A percentile compares a stretch with the other conserved stretches of the same genome.
Evolutionary conservation across 768 basidiomycete genomes (phyloP).

Genomic region (Leccinum subtestaceum): DNA sequence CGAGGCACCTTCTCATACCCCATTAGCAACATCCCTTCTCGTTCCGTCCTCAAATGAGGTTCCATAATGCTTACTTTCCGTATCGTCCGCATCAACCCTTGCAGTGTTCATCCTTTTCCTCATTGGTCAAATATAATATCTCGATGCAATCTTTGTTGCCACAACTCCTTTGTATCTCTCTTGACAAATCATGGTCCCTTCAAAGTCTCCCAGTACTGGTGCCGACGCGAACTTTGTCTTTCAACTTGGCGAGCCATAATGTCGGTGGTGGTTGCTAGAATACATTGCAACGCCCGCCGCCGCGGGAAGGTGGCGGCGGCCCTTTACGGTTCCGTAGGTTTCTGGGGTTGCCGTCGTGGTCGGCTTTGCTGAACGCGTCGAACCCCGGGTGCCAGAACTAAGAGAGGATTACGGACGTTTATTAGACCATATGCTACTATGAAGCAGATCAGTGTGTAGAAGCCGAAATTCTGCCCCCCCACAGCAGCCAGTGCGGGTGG

Average conservation of each 20-base stretch:
- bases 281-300: not conserved
- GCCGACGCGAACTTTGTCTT: not conserved
- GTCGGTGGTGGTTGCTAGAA: not conserved
- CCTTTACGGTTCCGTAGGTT: not conserved
- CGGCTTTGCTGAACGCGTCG: not conserved
- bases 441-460: not conserved
- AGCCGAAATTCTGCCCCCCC: not conserved
- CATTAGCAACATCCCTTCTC: slow-evolving; percentile 15
- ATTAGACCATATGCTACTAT: not conserved
- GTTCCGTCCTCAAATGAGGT: slow-evolving; percentile 13
- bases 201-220: not conserved
- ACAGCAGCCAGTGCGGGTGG: not conserved
- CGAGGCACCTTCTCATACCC: slow-evolving; percentile 13
- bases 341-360: not conserved
- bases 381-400: not conserved
- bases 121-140: not conserved
- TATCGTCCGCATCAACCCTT: slow-evolving; percentile 8
- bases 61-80: slow-evolving; percentile 18
- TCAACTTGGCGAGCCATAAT: not conserved
- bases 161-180: not conserved
- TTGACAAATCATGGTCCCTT: not conserved
- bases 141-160: not conserved
- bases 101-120: not conserved
- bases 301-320: not conserved
- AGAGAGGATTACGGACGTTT: not conserved